phyloP scores from a whole-genome alignment of 805 yeast genomes.

The Candida corydali region DNA sequence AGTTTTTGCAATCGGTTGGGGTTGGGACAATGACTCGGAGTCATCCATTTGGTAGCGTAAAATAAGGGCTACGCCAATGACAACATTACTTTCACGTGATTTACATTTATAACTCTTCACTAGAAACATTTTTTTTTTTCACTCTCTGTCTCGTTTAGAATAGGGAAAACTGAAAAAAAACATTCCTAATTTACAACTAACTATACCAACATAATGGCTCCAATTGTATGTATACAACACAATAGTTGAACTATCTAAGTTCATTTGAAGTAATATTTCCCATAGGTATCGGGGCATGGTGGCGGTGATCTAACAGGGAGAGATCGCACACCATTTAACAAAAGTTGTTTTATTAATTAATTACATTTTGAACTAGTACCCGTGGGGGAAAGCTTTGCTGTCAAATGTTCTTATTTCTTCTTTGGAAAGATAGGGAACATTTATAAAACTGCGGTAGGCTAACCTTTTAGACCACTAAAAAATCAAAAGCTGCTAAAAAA shows the following conservation, averaged over 20 bases:
- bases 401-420: constrained; percentile 25
- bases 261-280: constrained; percentile 8
- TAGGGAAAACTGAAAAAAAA: too few species aligned
- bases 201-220: constrained; percentile 87
- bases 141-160: background rate
- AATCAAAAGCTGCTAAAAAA: constrained; percentile 70
- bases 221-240: constrained; percentile 67
- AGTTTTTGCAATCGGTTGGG: constrained; percentile 1
- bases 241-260: constrained; percentile 31
- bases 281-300: constrained; percentile 6
- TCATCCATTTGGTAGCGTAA: constrained; percentile 2
- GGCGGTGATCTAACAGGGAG: too few species aligned
- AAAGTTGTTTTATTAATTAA: too few species aligned
- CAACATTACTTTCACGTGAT: background rate
- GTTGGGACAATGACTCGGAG: constrained; percentile 2
- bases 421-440: constrained; percentile 9
- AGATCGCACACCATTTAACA: background rate
- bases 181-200: too few species aligned
- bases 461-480: constrained; percentile 71
- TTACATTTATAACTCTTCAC: too few species aligned
- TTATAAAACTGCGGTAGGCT: constrained; percentile 65
- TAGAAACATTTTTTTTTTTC: background rate
- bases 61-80: background rate
- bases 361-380: background rate
- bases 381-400: constrained; percentile 37